Base-by-base conservation (phyloP, 495 filamentous ascomycete genomes). In the Penicilliopsis zonata region DNA sequence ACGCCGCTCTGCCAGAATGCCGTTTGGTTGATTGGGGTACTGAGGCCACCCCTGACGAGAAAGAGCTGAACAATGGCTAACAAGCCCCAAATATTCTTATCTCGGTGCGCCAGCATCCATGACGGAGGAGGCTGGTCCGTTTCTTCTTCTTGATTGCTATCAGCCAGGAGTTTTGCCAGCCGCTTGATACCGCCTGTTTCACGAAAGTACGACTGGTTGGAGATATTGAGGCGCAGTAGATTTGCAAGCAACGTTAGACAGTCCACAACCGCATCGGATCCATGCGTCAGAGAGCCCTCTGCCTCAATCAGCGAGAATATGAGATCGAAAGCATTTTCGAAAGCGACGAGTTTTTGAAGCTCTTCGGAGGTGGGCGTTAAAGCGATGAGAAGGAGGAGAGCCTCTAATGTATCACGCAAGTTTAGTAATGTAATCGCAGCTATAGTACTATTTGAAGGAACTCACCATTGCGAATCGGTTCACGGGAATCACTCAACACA, bases 201-300 rank as follows among this genome's bases (percentile, higher is more conserved):
- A 30, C 90, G 68, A 49, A 98, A 95, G 41, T 85, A 80, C 20
- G 83, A 87, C 53, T 96, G 92, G 49, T 96, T 98, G 14, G 87
- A 84, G 14, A 76, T 63, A 49, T 95, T 96, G 38, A 86, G 69
- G 26, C 78, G 74, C n/a, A 96, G 63, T 13, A 98, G 70, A 49
- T 95, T 94, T 18, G 85, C 85, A 12, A 96, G 68, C 31, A 98
- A 64, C 22, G 88, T 83, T n/a, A 98, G 66, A 42, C 90, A 94
- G 54, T 98, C 87, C 53, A 94, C 87, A 9, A 94, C 80, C 16
- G 84, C 72, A 31, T 87, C 82, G n/a, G 83, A 86, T 13, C 92
- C 92, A 42, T 85, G 74, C 5, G 69, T 76, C 34, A 98, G 57
- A 7, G 76, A 77, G 1, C 92, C 90, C 52, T 98, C 90, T 0